Percentiles rank a stretch among this genome's conserved stretches.
Evolutionary conservation across 2,329 filamentous ascomycete species (phyloP).

Genomic region (Hypoxylon sp.): DNA sequence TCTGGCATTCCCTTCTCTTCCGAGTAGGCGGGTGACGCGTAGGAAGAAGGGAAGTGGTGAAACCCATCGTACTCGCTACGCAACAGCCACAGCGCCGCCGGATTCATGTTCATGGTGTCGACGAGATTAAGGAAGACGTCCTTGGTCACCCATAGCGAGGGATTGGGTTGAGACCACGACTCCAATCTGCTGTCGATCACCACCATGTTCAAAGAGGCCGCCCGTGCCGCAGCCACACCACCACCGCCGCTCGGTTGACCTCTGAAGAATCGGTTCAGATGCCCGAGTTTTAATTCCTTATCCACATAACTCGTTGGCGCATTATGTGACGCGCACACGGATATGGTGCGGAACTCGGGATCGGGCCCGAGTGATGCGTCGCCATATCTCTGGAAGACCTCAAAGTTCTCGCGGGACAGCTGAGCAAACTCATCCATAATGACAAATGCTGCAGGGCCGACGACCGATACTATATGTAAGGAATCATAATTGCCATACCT

Average conservation of each 20-base stretch:
- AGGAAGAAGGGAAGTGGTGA: slow-evolving; percentile 35
- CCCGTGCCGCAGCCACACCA: not conserved
- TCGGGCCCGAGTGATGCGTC: slow-evolving; percentile 23
- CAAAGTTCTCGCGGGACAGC: slow-evolving; percentile 34
- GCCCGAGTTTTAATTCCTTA: slow-evolving; percentile 15
- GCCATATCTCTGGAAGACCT: slow-evolving; percentile 31
- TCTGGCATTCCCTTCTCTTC: not conserved
- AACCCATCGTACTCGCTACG: slow-evolving; percentile 42
- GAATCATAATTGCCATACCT: slow-evolving; percentile 5
- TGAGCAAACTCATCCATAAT: slow-evolving; percentile 37
- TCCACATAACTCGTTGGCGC: slow-evolving; percentile 26
- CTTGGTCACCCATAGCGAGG: slow-evolving; percentile 36
- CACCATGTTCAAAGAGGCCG: slow-evolving; percentile 25
- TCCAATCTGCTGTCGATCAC: slow-evolving; percentile 30
- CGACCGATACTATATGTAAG: slow-evolving; percentile 12
- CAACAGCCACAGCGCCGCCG: slow-evolving; percentile 40
- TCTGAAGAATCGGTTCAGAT: slow-evolving; percentile 24
- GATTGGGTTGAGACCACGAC: slow-evolving; percentile 23
- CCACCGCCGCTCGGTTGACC: not conserved
- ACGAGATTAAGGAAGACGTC: slow-evolving; percentile 38
- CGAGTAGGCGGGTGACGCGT: not conserved
- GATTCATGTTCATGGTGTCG: slow-evolving; percentile 36
- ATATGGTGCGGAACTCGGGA: slow-evolving; percentile 18
- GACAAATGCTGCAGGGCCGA: not conserved
- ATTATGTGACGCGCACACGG: slow-evolving; percentile 8